These are phyloP conservation scores for Closterium sp. DNA, from an alignment of 139 green algal genomes.

Conservation along the genomic window DNA sequence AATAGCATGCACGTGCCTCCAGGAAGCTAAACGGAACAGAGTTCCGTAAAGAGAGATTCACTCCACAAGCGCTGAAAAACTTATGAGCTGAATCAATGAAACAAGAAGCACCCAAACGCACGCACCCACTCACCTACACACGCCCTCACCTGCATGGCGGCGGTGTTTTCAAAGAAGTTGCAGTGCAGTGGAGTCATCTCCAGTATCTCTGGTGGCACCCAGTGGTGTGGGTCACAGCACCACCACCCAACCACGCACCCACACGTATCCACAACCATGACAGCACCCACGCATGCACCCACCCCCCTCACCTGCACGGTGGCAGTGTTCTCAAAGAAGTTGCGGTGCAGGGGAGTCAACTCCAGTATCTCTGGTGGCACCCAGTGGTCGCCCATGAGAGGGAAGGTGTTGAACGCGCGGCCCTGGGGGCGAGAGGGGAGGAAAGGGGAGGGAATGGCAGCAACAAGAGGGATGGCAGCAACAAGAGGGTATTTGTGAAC, in stretches of 20 bases:
- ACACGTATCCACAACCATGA: too few relatives aligned
- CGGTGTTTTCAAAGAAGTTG: conserved; percentile 72
- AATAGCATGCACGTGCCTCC: too few relatives aligned
- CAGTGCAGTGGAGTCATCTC: conserved; percentile 50
- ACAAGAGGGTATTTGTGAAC: too few relatives aligned
- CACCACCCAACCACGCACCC: background rate
- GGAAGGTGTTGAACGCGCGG: too few relatives aligned
- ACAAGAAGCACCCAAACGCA: background rate
- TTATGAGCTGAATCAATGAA: too few relatives aligned
- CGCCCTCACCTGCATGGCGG: too few relatives aligned
- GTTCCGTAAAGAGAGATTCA: too few relatives aligned
- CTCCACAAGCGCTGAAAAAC: too few relatives aligned
- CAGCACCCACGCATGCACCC: background rate
- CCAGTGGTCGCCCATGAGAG: too few relatives aligned
- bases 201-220: conserved; percentile 87
- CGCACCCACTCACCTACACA: background rate
- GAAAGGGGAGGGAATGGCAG: too few relatives aligned
- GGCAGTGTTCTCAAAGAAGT: conserved; percentile 96
- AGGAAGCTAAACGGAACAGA: too few relatives aligned
- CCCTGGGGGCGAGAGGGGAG: background rate
- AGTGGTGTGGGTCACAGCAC: conserved; percentile 28
- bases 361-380: conserved; percentile 83
- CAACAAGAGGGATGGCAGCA: too few relatives aligned
- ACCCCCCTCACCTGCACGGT: conserved; percentile 77
- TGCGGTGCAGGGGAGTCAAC: conserved; percentile 56